Evolutionary conservation across 805 yeast genomes (phyloP).

Genomic region (Starmerella bombicola): DNA sequence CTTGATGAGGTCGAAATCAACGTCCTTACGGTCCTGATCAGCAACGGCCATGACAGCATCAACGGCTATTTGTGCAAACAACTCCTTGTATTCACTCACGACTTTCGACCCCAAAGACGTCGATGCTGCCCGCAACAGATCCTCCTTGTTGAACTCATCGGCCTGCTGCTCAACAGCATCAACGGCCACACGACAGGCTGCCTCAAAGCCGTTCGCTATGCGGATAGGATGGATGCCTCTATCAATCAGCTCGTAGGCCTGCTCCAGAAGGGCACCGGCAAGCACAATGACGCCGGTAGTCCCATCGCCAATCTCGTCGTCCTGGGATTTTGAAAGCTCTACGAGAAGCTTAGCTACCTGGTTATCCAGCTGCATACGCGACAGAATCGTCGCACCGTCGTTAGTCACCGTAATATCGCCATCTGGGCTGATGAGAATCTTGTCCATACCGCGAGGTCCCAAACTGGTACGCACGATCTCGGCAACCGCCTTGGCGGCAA

Average conservation of each 20-base stretch:
- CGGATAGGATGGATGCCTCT: constrained; percentile 96
- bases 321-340: constrained; percentile 87
- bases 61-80: constrained; percentile 93
- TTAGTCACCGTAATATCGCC: constrained; percentile 97
- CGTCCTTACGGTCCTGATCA: constrained; percentile 83
- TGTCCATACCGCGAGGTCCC: constrained; percentile 98
- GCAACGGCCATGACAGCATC: constrained; percentile 90
- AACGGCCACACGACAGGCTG: constrained; percentile 87
- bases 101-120: constrained; percentile 92
- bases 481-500: constrained; percentile 91
- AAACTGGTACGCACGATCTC: constrained; percentile 81
- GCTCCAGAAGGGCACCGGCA: constrained; percentile 88
- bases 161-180: constrained; percentile 61
- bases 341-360: constrained; percentile 93
- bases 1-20: constrained; percentile 90
- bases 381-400: constrained; percentile 93
- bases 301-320: constrained; percentile 97
- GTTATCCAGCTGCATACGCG: constrained; percentile 91
- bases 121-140: constrained; percentile 78
- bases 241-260: constrained; percentile 86
- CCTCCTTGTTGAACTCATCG: constrained; percentile 41
- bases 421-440: constrained; percentile 86
- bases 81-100: constrained; percentile 85
- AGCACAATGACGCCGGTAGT: constrained; percentile 97
- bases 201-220: constrained; percentile 93